Base-by-base conservation (phyloP, 2,329 filamentous ascomycete genomes). In the Cladosporium cucumerinum region DNA sequence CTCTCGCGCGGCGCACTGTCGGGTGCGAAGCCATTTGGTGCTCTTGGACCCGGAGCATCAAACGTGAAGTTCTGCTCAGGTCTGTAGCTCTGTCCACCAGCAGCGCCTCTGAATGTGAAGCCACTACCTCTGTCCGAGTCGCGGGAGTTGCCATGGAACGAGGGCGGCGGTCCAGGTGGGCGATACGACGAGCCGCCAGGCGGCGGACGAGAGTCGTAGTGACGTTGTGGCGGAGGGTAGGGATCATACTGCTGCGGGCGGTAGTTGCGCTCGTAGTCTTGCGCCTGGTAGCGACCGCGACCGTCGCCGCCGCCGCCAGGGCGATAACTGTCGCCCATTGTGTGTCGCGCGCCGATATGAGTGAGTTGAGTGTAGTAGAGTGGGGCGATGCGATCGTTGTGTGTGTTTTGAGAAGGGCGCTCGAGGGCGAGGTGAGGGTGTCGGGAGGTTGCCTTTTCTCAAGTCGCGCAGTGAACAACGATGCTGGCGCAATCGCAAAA, bases 31-130 rank as follows among this genome's bases (percentile, higher is more conserved):
- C 52, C 52, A 32, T 62, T 62, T 25, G 61, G 61, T 23, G 63
- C 57, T 23, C 34, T 54, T 14, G 55, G 57, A 23, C 57, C 57
- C 30, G 55, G 55, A 6, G 63, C 63, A 21, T 48, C 23, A 57
- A 65, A 65, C 3, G 57, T 65, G 63, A 65, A 65, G 46, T 61
- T 36, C 28, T 65, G 39, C 49, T 65, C 46, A 21, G 57, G 63
- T 16, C 63, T 48, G 28, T 60, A 57, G 34, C 57, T 61, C n/a
- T 65, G 49, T 18, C 49, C 43, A 32, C 55, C 46, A 23, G 63
- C 55, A 7, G 63, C 63, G 14, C 63, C 63, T 55, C 57, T 65
- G 57, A 65, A 65, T 7, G 55, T 60, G 39, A 65, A 65, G 48
- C 28, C 57, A 14, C 28, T 30, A 30, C 28, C 28, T 18, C 55